Evolutionary conservation across 306 rosid genomes (phyloP).

Genomic region (Vigna reflexopilosa): DNA sequence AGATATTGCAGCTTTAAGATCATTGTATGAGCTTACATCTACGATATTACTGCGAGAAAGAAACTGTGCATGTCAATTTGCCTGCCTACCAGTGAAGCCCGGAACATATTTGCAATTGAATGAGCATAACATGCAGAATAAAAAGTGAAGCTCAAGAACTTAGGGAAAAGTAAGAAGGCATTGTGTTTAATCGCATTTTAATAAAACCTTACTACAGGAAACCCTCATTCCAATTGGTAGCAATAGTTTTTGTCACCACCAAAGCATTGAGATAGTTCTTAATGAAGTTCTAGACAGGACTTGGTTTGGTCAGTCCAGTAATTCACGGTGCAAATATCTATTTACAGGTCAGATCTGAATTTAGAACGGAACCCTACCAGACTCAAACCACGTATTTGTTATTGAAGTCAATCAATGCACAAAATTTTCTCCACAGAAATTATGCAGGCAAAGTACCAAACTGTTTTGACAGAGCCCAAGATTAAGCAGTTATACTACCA

Average conservation of each 20-base stretch:
- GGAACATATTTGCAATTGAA: conserved; percentile 22
- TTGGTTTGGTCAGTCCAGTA: conserved; percentile 16
- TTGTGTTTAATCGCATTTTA: neutral
- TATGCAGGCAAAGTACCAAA: neutral
- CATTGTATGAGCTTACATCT: conserved; percentile 86
- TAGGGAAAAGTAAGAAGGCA: neutral
- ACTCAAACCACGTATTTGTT: conserved; percentile 13
- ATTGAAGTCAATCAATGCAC: neutral
- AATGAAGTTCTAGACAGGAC: neutral
- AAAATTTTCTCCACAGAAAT: neutral
- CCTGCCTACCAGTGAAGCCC: conserved; percentile 21
- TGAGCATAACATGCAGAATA: conserved; percentile 7
- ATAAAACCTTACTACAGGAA: neutral
- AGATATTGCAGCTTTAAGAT: conserved; percentile 86
- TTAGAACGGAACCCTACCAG: neutral
- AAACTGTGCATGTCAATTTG: conserved; percentile 25
- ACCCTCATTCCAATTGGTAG: neutral
- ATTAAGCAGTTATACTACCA: neutral
- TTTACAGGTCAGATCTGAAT: neutral
- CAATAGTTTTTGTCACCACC: neutral
- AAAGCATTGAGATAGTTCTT: conserved; percentile 20
- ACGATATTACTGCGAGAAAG: conserved; percentile 77
- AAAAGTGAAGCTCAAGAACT: conserved; percentile 12
- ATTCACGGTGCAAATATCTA: neutral
- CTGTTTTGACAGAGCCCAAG: neutral